Base-by-base conservation (phyloP, 371 early-diverging fungal species). In the Mucor piriformis region DNA sequence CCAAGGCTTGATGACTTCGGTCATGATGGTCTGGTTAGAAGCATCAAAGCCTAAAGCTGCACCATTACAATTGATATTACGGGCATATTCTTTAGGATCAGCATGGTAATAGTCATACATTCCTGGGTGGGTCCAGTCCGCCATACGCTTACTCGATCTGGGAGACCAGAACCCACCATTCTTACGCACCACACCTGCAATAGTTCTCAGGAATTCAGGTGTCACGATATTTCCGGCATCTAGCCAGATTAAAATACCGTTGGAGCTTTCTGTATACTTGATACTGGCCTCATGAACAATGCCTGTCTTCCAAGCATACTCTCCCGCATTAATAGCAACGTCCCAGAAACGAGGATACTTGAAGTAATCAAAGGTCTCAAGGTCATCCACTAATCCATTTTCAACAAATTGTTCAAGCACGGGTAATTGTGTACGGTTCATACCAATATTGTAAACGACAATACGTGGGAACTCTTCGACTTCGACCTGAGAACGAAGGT, bases 281-380 rank as follows among this genome's bases (percentile, higher is more conserved):
- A 50, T 23, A 33, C 72, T 63, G 29, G 74, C 74, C 52, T 84
- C 83, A 33, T 78, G 70, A 38, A 84, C 67, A n/a, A 83, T 82
- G 12, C 82, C 85, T 6, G 69, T 72, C 55, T 84, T 84, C 84
- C 84, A 84, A 6, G 74, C 84, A 49, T 84, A 84, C 64, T 84
- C 78, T 46, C 84, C 84, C 12, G 76, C 70, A 27, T 67, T 70
- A 15, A 70, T 58, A 3, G 57, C 66, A 42, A 84, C 74, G 34
- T 84, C 66, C 84, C 84, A 84, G 52, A 84, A 84, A 27, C 49
- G 52, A 10, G 84, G 84, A 33, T 84, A 82, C 5, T 58, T 55
- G 0, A 64, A 52, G 38, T 73, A 81, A 47, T 84, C 70, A 54
- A 84, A 82, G 7, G 54, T 53, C 11, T 64, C 50, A 15, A 76